Percentiles rank a stretch among this genome's conserved stretches.
Conservation (phyloP, 1,284 basidiomycete species). For the Sporisorium sorghi region DNA sequence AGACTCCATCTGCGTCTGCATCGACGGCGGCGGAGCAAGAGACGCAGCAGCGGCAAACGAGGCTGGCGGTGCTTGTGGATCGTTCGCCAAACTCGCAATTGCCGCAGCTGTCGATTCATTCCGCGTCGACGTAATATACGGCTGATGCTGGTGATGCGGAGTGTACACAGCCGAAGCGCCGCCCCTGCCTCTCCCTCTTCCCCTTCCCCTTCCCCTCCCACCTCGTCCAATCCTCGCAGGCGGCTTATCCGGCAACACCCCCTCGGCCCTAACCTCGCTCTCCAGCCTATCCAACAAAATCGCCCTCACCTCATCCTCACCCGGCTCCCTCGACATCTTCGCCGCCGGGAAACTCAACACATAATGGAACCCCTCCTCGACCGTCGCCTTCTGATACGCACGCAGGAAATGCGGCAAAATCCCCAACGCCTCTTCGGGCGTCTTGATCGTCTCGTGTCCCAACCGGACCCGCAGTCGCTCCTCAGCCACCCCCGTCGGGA, state of each 20-base stretch:
- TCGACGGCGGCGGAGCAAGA: constrained; percentile 4
- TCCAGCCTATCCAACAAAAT: constrained; percentile 26
- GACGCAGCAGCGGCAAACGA: constrained; percentile 37
- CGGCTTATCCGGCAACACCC: constrained; percentile 29
- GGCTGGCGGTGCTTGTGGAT: constrained; percentile 2
- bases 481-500: constrained; percentile 28
- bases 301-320: constrained; percentile 16
- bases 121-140: constrained; percentile 1
- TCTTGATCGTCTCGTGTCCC: constrained; percentile 49
- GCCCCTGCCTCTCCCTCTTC: constrained; percentile 19
- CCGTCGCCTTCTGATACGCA: constrained; percentile 32
- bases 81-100: neutral
- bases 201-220: constrained; percentile 15
- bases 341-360: constrained; percentile 30
- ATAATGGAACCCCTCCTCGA: constrained; percentile 40
- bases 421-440: constrained; percentile 26
- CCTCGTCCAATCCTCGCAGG: constrained; percentile 22
- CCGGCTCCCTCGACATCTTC: constrained; percentile 25
- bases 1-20: too few species aligned
- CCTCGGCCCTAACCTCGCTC: constrained; percentile 12
- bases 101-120: neutral
- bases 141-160: constrained; percentile 26
- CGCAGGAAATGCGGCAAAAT: constrained; percentile 40
- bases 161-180: constrained; percentile 26
- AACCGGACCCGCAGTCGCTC: constrained; percentile 19